A percentile compares a stretch with the other conserved stretches of the same genome.
Evolutionary conservation across 495 filamentous ascomycete species (phyloP).

Genomic region (Talaromyces trachyspermus): DNA sequence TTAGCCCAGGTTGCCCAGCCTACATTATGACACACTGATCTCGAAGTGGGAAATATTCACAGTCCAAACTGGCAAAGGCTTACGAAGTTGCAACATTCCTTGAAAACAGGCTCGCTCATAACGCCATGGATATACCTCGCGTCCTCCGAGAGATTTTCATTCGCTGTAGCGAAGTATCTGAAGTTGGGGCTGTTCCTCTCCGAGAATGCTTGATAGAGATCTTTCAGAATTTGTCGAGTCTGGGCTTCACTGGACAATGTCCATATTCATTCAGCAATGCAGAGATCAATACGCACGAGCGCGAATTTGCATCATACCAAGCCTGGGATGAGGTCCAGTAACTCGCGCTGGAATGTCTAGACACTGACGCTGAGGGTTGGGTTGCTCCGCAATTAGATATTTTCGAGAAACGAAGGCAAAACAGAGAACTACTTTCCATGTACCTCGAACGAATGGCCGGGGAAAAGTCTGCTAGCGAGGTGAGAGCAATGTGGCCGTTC

Average conservation of each 20-base stretch:
- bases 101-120: slow-evolving; percentile 20
- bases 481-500: slow-evolving; percentile 27
- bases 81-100: slow-evolving; percentile 27
- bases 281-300: slow-evolving; percentile 20
- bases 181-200: slow-evolving; percentile 27
- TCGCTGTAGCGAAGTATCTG: slow-evolving; percentile 22
- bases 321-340: slow-evolving; percentile 22
- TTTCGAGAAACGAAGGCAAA: slow-evolving; percentile 18
- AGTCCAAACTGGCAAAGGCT: slow-evolving; percentile 24
- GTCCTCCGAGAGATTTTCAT: slow-evolving; percentile 30
- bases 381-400: slow-evolving; percentile 26
- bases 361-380: slow-evolving; percentile 35
- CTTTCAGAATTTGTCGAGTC: slow-evolving; percentile 20
- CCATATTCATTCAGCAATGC: slow-evolving; percentile 23
- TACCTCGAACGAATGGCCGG: slow-evolving; percentile 21
- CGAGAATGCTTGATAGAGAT: slow-evolving; percentile 28
- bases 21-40: slow-evolving; percentile 33
- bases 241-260: slow-evolving; percentile 22
- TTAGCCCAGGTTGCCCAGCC: slow-evolving; percentile 15
- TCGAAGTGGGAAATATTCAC: slow-evolving; percentile 31
- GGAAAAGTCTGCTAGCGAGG: slow-evolving; percentile 21
- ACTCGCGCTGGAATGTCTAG: slow-evolving; percentile 26
- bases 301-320: slow-evolving; percentile 23
- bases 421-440: slow-evolving; percentile 21
- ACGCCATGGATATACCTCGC: slow-evolving; percentile 21